These are phyloP conservation scores for Taphrina pruni DNA, from an alignment of 1,139 yeast genomes.

Conservation along the genomic window DNA sequence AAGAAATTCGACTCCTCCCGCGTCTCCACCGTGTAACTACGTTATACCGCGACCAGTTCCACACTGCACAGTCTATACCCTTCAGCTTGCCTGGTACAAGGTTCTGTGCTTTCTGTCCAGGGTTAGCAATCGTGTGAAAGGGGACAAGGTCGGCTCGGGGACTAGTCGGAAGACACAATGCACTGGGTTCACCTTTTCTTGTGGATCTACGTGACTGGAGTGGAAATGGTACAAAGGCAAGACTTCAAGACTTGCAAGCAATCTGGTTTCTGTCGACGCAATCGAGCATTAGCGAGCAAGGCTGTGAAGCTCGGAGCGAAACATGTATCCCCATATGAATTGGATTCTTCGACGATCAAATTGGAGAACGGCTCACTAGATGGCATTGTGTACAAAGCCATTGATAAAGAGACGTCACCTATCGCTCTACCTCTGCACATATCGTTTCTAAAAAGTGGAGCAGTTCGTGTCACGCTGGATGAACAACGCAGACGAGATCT, in stretches of 20 bases:
- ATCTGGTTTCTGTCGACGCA: slow-evolving; percentile 85
- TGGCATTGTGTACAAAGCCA: slow-evolving; percentile 60
- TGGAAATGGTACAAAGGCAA: slow-evolving; percentile 65
- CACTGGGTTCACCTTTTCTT: slow-evolving; percentile 10
- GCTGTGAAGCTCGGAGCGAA: slow-evolving; percentile 51
- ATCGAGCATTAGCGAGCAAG: slow-evolving; percentile 69
- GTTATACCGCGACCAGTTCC: background rate
- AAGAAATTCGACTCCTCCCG: slow-evolving; percentile 2
- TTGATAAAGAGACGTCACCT: slow-evolving; percentile 49
- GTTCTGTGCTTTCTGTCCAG: no score
- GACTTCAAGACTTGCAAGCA: slow-evolving; percentile 80
- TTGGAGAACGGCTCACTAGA: slow-evolving; percentile 50
- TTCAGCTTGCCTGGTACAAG: no score
- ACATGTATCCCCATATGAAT: slow-evolving; percentile 60
- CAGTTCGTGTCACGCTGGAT: slow-evolving; percentile 66
- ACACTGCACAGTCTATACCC: background rate
- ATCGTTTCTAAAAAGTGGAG: slow-evolving; percentile 61
- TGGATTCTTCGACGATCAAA: slow-evolving; percentile 57
- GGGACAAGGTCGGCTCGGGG: background rate
- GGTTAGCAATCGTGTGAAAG: background rate
- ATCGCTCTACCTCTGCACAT: slow-evolving; percentile 63
- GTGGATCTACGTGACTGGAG: slow-evolving; percentile 18
- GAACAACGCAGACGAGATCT: slow-evolving; percentile 59
- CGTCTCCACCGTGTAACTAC: background rate
- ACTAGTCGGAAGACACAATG: background rate